Evolutionary conservation across 2,329 filamentous ascomycete species (phyloP), one percentile per base, ranked within the genome.

Genomic region (Zarea fungicola): DNA sequence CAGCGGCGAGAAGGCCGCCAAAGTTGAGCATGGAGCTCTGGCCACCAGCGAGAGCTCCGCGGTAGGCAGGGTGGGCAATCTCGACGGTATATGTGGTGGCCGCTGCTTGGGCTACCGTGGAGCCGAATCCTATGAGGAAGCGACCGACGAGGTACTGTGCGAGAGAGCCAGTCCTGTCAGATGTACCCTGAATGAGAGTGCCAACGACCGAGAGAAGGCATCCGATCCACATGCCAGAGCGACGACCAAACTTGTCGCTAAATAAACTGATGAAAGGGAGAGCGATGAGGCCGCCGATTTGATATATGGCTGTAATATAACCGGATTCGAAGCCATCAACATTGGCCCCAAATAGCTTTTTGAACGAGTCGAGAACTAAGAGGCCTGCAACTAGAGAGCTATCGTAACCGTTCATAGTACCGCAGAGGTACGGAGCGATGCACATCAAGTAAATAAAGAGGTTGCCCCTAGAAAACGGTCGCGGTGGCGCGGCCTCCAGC

Each of bases 101-200:
- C 16, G 72, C 70, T 9, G 70, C 65, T 6, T 68, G 67, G 16
- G 70, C 68, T 52, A 76, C 69, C 35, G 69, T 68, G 22, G 75
- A 72, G 45, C 60, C 60, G 29, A 61, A 63, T 8, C 83, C 83
- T 1, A 86, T 70, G 40, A 75, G 70, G 55, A 85, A 76, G 42
- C 75, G 72, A 2, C 74, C 66, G 2, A 62, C 61, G 5, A 57
- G 54, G 28, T 55, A 56, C 3, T 49, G 47, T 5, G 23, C 44
- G 5, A 48, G 44, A 13, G 44, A 31, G 7, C n/a, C 37, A 8
- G 39, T 37, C 28, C n/a, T n/a, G 8, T 29, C 40, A 7, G 47
- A 42, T 3, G 40, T 42, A 25, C 47, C 47, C 22, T 42, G 40
- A 32, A 42, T 36, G 6, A 36, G 18, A 3, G 47, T 32, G n/a